These are phyloP conservation scores for Davidsoniella australis DNA, from an alignment of 2,329 filamentous ascomycete species.

Conservation along the genomic window DNA sequence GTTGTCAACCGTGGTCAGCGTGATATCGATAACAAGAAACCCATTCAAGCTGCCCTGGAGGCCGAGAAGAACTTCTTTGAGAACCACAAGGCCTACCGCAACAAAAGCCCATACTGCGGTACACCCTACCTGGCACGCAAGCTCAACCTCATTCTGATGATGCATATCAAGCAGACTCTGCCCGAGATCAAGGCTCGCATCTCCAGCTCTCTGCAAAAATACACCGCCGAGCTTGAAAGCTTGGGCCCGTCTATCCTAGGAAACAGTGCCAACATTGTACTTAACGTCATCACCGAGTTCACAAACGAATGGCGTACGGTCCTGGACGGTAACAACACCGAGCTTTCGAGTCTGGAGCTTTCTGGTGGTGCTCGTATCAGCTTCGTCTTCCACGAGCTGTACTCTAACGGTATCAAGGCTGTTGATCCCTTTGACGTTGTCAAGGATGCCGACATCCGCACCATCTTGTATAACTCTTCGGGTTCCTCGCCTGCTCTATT, in stretches of 20 bases:
- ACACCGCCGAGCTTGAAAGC: slow-evolving; percentile 60
- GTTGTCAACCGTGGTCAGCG: slow-evolving; percentile 96
- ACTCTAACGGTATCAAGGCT: slow-evolving; percentile 92
- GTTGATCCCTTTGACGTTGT: slow-evolving; percentile 95
- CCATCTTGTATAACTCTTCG: slow-evolving; percentile 97
- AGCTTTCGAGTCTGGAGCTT: slow-evolving; percentile 83
- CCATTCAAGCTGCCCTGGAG: slow-evolving; percentile 78
- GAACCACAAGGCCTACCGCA: slow-evolving; percentile 93
- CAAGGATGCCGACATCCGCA: slow-evolving; percentile 95
- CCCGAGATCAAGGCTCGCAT: slow-evolving; percentile 98
- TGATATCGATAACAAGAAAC: slow-evolving; percentile 96
- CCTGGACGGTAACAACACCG: slow-evolving; percentile 88
- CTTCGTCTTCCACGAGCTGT: slow-evolving; percentile 97
- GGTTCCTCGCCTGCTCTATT: slow-evolving; percentile 92
- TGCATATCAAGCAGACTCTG: slow-evolving; percentile 99
- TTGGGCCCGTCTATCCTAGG: slow-evolving; percentile 90
- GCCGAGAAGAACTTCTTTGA: slow-evolving; percentile 96
- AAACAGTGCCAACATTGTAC: slow-evolving; percentile 87
- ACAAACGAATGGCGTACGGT: slow-evolving; percentile 95
- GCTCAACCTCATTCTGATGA: slow-evolving; percentile 97
- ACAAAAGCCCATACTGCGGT: slow-evolving; percentile 97
- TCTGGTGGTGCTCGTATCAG: slow-evolving; percentile 96
- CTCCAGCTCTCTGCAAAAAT: slow-evolving; percentile 84
- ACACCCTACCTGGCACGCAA: slow-evolving; percentile 94
- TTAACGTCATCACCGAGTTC: slow-evolving; percentile 98